Evolutionary conservation across 345 rosid genomes (phyloP), one percentile per base, ranked within the genome.

Genomic region (Sisymbrium altissimum): DNA sequence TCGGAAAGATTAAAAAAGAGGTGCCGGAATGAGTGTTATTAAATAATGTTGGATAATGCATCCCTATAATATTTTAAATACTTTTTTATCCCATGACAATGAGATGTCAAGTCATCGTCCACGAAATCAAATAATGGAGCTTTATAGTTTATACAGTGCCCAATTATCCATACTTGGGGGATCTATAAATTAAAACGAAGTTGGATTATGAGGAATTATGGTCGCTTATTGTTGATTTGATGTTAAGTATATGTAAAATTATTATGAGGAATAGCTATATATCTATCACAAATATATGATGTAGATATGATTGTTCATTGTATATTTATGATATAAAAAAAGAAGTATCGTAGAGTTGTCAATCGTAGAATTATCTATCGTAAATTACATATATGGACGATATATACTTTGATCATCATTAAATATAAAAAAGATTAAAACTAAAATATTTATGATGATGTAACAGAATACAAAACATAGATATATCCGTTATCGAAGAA

Each of bases 41-140:
- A 23, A 39, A 54, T 43, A 45, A 30, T 64, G 13, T 4, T 64
- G 65, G 77, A 64, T 73, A 55, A 43, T 64, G 64, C 9, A 50
- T 50, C 55, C n/a, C 17, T n/a, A 53, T 12, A 44, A 17, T 57
- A 17, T 17, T 59, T 43, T 41, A 13, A 41, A n/a, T 73, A 53
- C 25, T n/a, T 23, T 44, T 9, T 17, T 55, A 21, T 57, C 36
- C 36, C 27, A 45, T 55, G 23, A 25, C 43, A 57, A 74, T 48
- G 66, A 57, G 43, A 66, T 66, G 60, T 66, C 72, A 74, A 65
- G 72, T 66, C 64, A 74, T 57, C 38, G 7, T 66, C 72, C 72
- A 66, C 52, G 30, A 3, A 66, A 65, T 39, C 38, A 71, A 56
- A 65, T 45, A 65, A 55, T 54, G 49, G 48, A 73, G 56, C 21